These are phyloP conservation scores for Colletotrichum euphorbiae DNA, from an alignment of 2,329 filamentous ascomycete genomes.

Conservation along the genomic window DNA sequence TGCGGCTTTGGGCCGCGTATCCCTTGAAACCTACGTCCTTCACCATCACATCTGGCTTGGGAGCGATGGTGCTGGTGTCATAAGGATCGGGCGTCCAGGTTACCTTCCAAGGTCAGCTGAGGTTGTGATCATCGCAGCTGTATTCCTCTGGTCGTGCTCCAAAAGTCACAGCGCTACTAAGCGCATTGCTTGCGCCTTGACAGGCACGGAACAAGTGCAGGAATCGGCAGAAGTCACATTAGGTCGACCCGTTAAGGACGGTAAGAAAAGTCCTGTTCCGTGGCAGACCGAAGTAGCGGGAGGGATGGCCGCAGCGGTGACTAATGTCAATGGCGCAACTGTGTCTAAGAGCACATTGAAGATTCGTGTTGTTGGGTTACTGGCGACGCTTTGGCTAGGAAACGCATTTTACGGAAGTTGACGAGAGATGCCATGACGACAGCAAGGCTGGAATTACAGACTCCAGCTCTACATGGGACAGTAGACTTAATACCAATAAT, in stretches of 20 bases:
- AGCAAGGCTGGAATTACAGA: neutral
- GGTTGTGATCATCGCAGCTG: slow-evolving; percentile 43
- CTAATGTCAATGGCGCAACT: neutral
- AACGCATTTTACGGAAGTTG: slow-evolving; percentile 36
- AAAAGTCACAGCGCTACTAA: slow-evolving; percentile 30
- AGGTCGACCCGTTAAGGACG: slow-evolving; percentile 26
- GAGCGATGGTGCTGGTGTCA: slow-evolving; percentile 62
- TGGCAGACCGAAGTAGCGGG: slow-evolving; percentile 22
- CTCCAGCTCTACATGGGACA: neutral
- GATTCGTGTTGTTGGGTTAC: slow-evolving; percentile 22
- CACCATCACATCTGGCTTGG: slow-evolving; percentile 70
- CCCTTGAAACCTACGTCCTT: slow-evolving; percentile 66
- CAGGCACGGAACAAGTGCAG: slow-evolving; percentile 11
- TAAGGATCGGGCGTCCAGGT: slow-evolving; percentile 47
- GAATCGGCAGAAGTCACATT: slow-evolving; percentile 10
- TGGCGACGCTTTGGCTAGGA: slow-evolving; percentile 36
- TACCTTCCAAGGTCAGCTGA: slow-evolving; percentile 29
- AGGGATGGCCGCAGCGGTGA: neutral
- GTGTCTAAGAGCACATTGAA: slow-evolving; percentile 9
- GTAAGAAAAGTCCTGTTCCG: slow-evolving; percentile 29
- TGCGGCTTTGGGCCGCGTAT: slow-evolving; percentile 62
- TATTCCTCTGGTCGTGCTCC: slow-evolving; percentile 42
- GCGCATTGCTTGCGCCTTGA: slow-evolving; percentile 20
- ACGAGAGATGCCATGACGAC: slow-evolving; percentile 13
- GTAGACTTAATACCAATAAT: slow-evolving; percentile 25